Evolutionary conservation across 805 yeast genomes (phyloP).

Genomic region (Hemisphaericaspora nanyangensis): DNA sequence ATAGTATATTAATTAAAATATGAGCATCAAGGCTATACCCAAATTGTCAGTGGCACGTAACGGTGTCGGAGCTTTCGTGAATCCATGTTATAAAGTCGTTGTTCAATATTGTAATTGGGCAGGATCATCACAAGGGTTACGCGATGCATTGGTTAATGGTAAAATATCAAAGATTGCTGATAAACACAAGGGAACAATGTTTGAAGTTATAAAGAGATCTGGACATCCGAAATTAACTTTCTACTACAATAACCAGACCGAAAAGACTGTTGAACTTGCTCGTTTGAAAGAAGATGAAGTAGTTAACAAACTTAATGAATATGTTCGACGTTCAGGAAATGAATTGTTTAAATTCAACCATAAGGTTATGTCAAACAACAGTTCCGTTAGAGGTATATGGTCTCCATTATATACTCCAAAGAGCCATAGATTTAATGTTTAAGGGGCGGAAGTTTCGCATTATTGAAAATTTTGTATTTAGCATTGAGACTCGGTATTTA

Average conservation of each 20-base stretch:
- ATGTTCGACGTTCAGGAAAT: conserved; percentile 71
- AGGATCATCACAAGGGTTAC: conserved; percentile 84
- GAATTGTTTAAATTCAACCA: conserved; percentile 61
- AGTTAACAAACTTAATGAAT: conserved; percentile 57
- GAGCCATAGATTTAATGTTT: conserved; percentile 38
- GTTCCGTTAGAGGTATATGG: conserved; percentile 94
- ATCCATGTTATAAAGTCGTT: conserved; percentile 71
- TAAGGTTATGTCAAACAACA: conserved; percentile 71
- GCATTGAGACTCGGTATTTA: too few relatives aligned
- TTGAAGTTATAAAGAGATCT: conserved; percentile 60
- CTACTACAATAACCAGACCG: conserved; percentile 30
- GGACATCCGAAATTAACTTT: conserved; percentile 77
- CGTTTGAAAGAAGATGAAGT: conserved; percentile 64
- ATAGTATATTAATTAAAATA: too few relatives aligned
- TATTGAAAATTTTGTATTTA: too few relatives aligned
- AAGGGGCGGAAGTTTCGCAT: too few relatives aligned
- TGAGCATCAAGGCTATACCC: conserved; percentile 60
- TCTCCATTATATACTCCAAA: conserved; percentile 80
- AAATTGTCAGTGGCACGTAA: conserved; percentile 63
- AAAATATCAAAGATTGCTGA: conserved; percentile 55
- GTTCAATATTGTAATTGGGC: conserved; percentile 93
- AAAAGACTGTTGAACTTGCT: conserved; percentile 62
- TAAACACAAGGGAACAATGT: conserved; percentile 62
- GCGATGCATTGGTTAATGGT: conserved; percentile 56
- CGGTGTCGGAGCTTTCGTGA: conserved; percentile 70